Evolutionary conservation across 73 alveolate genomes (phyloP), one percentile per base, ranked within the genome.

Genomic region (Halteria grandinella): DNA sequence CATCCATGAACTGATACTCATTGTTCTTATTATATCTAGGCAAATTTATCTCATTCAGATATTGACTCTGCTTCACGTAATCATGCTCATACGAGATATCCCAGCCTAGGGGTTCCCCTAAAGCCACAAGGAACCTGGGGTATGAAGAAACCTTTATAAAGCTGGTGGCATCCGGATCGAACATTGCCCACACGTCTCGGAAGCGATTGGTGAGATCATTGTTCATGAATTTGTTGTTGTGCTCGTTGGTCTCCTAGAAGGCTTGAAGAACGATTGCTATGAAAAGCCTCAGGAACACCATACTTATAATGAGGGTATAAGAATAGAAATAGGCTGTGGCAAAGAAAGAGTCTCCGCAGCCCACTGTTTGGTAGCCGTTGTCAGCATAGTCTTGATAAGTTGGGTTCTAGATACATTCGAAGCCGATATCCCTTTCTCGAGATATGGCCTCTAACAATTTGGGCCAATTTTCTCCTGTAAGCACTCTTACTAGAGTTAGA

Each of bases 241-340:
- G 43, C 52, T 66, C 80, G 18, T 63, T 47, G 1, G 66, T 66
- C 25, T 66, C 66, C 3, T 66, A 33, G 23, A 44, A 66, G 15
- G 75, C 85, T 40, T 86, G 84, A 59, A 86, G 39, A 15, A 86
- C 79, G 59, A 86, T 86, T 1, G 94, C 94, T 11, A 86, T 86
- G 51, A 86, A 85, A 33, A 86, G 74, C 34, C 79, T 86, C 55
- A 86, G 66, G 47, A 76, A 78, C 41, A 86, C 69, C 43, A 86
- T 40, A 64, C 82, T 75, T 31, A 86, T 71, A 25, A 86, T n/a
- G 53, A 86, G 43, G 14, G 39, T 57, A 49, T 29, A 84, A 5
- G 89, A 63, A 14, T 47, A 27, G 85, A 82, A 84, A 40, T 55
- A 84, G 23, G 78, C 1, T 15, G 43, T 8, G 3, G 93, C 55